phyloP scores from a whole-genome alignment of 1,139 yeast genomes.

The Sugiyamaella sp. region DNA sequence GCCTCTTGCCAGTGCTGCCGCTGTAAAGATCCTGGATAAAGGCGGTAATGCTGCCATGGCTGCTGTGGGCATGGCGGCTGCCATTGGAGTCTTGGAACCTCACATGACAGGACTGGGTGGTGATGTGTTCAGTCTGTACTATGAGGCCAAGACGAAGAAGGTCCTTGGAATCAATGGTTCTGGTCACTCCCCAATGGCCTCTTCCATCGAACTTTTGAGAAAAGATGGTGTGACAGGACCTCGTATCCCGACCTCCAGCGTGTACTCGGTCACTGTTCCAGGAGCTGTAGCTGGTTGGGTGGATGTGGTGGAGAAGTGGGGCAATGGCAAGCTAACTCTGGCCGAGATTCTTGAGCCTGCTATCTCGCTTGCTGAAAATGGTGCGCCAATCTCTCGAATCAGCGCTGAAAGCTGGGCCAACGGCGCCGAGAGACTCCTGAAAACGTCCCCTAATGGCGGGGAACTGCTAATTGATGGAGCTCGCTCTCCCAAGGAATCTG shows the following conservation, averaged over 20 bases:
- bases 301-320: slow-evolving; percentile 70
- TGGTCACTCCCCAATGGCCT: slow-evolving; percentile 64
- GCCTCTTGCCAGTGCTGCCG: slow-evolving; percentile 78
- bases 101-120: slow-evolving; percentile 84
- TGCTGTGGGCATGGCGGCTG: slow-evolving; percentile 79
- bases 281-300: slow-evolving; percentile 81
- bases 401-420: slow-evolving; percentile 58
- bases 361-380: slow-evolving; percentile 66
- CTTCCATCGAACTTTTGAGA: slow-evolving; percentile 55
- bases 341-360: slow-evolving; percentile 69
- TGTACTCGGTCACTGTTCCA: slow-evolving; percentile 69
- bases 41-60: slow-evolving; percentile 86
- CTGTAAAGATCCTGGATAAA: slow-evolving; percentile 59
- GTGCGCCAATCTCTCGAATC: slow-evolving; percentile 66
- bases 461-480: slow-evolving; percentile 49
- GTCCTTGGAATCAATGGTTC: slow-evolving; percentile 77
- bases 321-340: slow-evolving; percentile 65
- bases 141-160: slow-evolving; percentile 52
- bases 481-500: slow-evolving; percentile 61
- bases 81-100: slow-evolving; percentile 72
- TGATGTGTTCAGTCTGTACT: slow-evolving; percentile 71
- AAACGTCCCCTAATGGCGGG: slow-evolving; percentile 41
- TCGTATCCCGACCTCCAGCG: slow-evolving; percentile 52
- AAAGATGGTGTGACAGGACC: slow-evolving; percentile 48
- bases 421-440: slow-evolving; percentile 46